Evolutionary conservation across 2,329 filamentous ascomycete species (phyloP).

Genomic region (Ophiostoma triangulosporum): DNA sequence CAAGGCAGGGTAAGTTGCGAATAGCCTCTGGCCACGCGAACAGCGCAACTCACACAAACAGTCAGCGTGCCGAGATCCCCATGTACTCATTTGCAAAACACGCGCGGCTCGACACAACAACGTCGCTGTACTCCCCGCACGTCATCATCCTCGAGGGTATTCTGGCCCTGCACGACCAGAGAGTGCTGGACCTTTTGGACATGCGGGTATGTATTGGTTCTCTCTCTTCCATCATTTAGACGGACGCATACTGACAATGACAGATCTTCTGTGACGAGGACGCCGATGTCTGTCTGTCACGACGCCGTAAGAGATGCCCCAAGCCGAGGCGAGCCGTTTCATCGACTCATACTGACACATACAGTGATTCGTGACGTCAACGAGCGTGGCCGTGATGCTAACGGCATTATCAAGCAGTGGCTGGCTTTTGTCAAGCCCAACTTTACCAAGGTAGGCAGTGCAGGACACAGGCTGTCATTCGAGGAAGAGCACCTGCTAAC

Average conservation of each 20-base stretch:
- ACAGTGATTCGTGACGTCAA: constrained; percentile 74
- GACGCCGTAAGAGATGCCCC: constrained; percentile 57
- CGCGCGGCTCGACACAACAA: constrained; percentile 63
- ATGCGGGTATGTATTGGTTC: constrained; percentile 70
- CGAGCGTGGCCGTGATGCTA: constrained; percentile 73
- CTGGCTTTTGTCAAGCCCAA: constrained; percentile 94
- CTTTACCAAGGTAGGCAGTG: constrained; percentile 55
- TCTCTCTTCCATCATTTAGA: too few relatives aligned
- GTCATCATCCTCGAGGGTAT: constrained; percentile 94
- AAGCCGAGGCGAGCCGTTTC: constrained; percentile 5
- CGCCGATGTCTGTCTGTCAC: constrained; percentile 79
- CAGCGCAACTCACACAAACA: constrained; percentile 27
- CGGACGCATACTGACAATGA: background rate
- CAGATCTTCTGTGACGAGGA: constrained; percentile 95
- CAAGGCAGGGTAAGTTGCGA: constrained; percentile 69
- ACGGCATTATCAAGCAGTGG: constrained; percentile 97
- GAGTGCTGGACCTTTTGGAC: constrained; percentile 76
- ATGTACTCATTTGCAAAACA: constrained; percentile 94
- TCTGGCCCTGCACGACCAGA: constrained; percentile 78
- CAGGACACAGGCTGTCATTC: too few relatives aligned
- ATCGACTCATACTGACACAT: background rate
- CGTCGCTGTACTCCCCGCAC: constrained; percentile 88
- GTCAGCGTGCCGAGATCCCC: constrained; percentile 79
- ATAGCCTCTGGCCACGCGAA: too few relatives aligned
- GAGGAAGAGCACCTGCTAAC: background rate